phyloP scores from a whole-genome alignment of 2,329 filamentous ascomycete species.

The Sarocladium oryzae region DNA sequence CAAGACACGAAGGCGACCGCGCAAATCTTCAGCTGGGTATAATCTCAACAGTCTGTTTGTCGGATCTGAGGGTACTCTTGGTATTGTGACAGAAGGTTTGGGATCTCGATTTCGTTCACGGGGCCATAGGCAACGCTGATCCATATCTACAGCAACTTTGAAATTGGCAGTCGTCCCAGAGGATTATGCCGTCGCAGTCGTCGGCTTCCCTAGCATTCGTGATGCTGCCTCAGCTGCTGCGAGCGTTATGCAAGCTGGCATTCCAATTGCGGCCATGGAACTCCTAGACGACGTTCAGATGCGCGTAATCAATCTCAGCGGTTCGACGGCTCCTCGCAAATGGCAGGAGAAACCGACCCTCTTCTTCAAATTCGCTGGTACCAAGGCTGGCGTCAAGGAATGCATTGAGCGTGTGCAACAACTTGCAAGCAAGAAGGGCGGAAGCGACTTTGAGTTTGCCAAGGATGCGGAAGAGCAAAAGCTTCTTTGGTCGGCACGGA shows the following conservation, averaged over 20 bases:
- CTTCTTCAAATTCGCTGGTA: constrained; percentile 83
- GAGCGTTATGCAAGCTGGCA: constrained; percentile 66
- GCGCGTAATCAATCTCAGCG: constrained; percentile 70
- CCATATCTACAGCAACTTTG: constrained; percentile 50
- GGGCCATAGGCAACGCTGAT: neutral
- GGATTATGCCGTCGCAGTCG: constrained; percentile 70
- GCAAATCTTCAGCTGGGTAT: constrained; percentile 77
- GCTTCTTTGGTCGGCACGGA: constrained; percentile 72
- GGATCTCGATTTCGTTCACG: neutral
- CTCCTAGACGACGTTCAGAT: constrained; percentile 88
- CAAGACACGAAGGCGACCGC: constrained; percentile 70
- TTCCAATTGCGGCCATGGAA: constrained; percentile 73
- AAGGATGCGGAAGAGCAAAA: constrained; percentile 64
- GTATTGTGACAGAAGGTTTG: constrained; percentile 66
- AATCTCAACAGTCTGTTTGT: constrained; percentile 77
- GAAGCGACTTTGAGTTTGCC: constrained; percentile 70
- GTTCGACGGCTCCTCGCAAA: constrained; percentile 58
- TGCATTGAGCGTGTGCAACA: constrained; percentile 63
- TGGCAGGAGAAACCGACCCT: constrained; percentile 74
- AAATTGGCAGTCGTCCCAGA: constrained; percentile 74
- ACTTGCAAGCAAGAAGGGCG: constrained; percentile 59
- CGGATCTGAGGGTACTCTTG: constrained; percentile 75
- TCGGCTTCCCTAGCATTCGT: constrained; percentile 70
- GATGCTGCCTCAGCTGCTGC: constrained; percentile 70
- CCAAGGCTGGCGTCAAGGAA: constrained; percentile 68